phyloP scores from a whole-genome alignment of 352 stramenopile genomes.

The Peronosclerospora sorghi region DNA sequence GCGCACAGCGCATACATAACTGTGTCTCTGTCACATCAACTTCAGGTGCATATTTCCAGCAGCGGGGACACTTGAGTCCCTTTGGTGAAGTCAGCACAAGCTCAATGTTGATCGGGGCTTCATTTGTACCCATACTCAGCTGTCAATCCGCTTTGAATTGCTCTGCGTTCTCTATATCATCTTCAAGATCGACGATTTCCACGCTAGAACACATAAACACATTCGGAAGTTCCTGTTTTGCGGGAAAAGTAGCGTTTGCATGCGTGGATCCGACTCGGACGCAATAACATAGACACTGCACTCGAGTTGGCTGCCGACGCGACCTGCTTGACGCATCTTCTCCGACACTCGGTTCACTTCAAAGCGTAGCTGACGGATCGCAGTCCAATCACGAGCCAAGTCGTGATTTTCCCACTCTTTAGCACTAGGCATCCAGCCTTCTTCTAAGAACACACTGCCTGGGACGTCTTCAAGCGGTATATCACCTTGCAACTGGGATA shows the following conservation, averaged over 20 bases:
- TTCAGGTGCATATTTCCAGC: conserved; percentile 74
- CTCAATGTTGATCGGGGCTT: conserved; percentile 34
- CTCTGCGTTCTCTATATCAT: conserved; percentile 24
- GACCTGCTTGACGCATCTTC: conserved; percentile 41
- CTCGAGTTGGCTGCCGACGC: conserved; percentile 60
- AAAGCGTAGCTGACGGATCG: conserved; percentile 81
- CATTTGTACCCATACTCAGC: conserved; percentile 23
- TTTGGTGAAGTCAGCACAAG: conserved; percentile 45
- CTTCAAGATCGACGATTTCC: conserved; percentile 22
- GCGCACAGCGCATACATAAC: conserved; percentile 43
- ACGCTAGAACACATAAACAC: conserved; percentile 67
- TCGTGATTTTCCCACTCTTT: conserved; percentile 36
- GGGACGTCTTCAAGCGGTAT: conserved; percentile 40
- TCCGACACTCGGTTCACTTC: conserved; percentile 73
- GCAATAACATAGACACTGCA: conserved; percentile 55
- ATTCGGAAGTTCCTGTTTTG: conserved; percentile 37
- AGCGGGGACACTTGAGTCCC: conserved; percentile 82
- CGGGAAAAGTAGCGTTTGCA: conserved; percentile 39
- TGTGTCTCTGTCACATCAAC: conserved; percentile 41
- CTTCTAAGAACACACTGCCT: conserved; percentile 66
- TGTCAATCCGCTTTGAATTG: conserved; percentile 24
- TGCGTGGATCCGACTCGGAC: conserved; percentile 32
- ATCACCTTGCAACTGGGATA: conserved; percentile 31
- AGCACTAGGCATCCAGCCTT: conserved; percentile 45
- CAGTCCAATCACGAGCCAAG: conserved; percentile 75